phyloP scores from a whole-genome alignment of 495 filamentous ascomycete species.

The Elasticomyces elasticus region DNA sequence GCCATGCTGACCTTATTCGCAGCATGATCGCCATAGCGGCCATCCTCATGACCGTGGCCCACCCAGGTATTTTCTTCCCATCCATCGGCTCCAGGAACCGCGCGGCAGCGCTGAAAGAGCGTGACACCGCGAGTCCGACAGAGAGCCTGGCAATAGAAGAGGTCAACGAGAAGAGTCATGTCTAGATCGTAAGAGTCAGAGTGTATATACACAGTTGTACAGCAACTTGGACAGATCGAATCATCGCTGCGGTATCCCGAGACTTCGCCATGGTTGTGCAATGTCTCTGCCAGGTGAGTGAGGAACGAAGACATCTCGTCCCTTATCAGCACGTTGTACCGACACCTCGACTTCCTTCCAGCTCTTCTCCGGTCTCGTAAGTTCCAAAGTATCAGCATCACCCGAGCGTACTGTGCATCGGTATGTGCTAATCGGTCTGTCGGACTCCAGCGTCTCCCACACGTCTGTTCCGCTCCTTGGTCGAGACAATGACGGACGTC shows the following conservation, averaged over 20 bases:
- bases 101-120: neutral
- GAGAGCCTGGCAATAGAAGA: neutral
- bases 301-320: neutral
- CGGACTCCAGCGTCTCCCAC: neutral
- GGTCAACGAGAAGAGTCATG: neutral
- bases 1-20: neutral
- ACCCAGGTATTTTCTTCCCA: slow-evolving; percentile 19
- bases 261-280: neutral
- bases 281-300: neutral
- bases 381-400: neutral
- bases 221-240: too few relatives aligned
- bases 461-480: neutral
- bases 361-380: neutral
- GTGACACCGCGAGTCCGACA: neutral
- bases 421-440: neutral
- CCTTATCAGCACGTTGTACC: neutral
- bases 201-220: too few relatives aligned
- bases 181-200: too few relatives aligned
- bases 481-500: neutral
- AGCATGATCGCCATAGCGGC: slow-evolving; percentile 16
- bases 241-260: neutral
- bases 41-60: slow-evolving; percentile 14
- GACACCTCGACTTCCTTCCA: neutral
- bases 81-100: slow-evolving; percentile 8
- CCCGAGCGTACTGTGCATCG: neutral